Conservation (phyloP, 1,284 basidiomycete genomes). For the Xanthoconium separans region DNA sequence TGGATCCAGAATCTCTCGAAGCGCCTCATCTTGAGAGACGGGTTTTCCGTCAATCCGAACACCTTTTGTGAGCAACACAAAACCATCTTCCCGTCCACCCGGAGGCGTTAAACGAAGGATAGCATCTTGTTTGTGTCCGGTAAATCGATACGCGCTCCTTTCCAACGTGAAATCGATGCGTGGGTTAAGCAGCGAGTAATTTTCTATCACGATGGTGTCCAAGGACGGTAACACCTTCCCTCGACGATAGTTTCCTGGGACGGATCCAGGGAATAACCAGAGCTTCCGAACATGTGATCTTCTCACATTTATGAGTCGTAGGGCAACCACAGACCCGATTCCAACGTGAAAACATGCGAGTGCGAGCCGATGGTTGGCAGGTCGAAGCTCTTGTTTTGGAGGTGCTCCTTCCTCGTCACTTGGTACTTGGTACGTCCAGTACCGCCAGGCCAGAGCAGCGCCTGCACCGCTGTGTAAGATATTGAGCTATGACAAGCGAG, state of each 20-base stretch:
- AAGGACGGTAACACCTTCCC: constrained; percentile 22
- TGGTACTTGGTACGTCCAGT: constrained; percentile 27
- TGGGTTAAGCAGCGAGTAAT: constrained; percentile 20
- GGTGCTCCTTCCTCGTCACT: constrained; percentile 13
- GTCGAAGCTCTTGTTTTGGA: constrained; percentile 28
- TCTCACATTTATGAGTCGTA: constrained; percentile 27
- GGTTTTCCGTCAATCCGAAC: constrained; percentile 25
- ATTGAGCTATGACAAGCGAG: not conserved
- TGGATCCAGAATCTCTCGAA: constrained; percentile 21
- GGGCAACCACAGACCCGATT: constrained; percentile 29
- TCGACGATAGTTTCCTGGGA: constrained; percentile 23
- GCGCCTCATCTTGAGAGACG: constrained; percentile 19
- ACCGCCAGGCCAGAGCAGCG: constrained; percentile 41
- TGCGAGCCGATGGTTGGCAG: constrained; percentile 30
- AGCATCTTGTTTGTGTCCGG: constrained; percentile 20
- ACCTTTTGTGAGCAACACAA: constrained; percentile 24
- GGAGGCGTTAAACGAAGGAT: constrained; percentile 18
- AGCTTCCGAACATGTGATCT: constrained; percentile 31
- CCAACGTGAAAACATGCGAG: constrained; percentile 31
- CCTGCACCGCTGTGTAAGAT: constrained; percentile 20
- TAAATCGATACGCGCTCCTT: constrained; percentile 25
- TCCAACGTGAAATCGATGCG: constrained; percentile 28
- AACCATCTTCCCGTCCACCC: constrained; percentile 19
- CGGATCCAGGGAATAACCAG: constrained; percentile 30
- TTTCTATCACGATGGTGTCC: constrained; percentile 28